Evolutionary conservation across 192 early-diverging fungal species (phyloP), one percentile per base, ranked within the genome.

Genomic region (Entomortierella parvispora): DNA sequence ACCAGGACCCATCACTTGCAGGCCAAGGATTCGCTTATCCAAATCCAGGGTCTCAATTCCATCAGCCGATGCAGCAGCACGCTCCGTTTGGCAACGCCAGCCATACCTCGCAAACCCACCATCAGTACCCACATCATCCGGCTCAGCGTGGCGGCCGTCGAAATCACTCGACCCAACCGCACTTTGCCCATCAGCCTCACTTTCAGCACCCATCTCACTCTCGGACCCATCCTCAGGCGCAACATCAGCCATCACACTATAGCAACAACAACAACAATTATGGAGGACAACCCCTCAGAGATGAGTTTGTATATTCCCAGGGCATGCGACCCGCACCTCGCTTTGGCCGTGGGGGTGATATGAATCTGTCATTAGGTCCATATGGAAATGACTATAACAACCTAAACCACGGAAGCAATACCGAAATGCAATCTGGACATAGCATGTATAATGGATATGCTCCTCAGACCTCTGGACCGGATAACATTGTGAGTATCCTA

Each of bases 201-300:
- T 62, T 50, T 3, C 74, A 77, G 20, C 65, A 62, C 32, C 60
- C 52, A 20, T 52, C 62, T 50, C 74, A 77, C 28, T 28, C 74
- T 25, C 54, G 74, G 25, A 68, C 65, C 15, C 60, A 77, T 42
- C 65, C 74, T 8, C 74, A 67, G 14, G 43, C 58, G 52, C 74
- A 77, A 34, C 28, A 26, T 23, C 18, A 51, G 26, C 59, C 51
- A 8, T 47, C 61, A 6, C 65, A 62, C 26, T 61, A 65, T 46
- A 43, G 43, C 37, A 63, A 47, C 29, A 65, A 51, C 60, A 68
- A 43, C 43, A 61, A 58, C 20, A 40, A 40, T 40, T 40, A 40
- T 40, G 37, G 37, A 9, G 20, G 22, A 7, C 65, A 58, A 12
- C 40, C 59, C 15, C n/a, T 52, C 26, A 65, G 61, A 48, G 74